Evolutionary conservation across 202 grass and related monocot species (phyloP).

Genomic region (Cymbopogon flexuosus): DNA sequence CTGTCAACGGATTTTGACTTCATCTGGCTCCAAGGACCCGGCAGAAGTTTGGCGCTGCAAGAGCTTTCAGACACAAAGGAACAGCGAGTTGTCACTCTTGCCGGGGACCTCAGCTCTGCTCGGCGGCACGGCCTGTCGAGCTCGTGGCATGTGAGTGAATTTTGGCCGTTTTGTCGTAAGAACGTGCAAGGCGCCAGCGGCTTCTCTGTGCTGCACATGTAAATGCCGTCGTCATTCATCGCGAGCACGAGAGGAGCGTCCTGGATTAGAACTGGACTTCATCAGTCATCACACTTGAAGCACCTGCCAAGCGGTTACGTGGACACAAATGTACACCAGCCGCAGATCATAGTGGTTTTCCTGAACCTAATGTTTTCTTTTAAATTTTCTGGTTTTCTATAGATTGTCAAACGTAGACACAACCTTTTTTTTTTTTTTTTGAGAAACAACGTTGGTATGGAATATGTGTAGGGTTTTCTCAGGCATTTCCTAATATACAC

Average conservation of each 20-base stretch:
- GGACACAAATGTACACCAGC: no score
- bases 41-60: not conserved
- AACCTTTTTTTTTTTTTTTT: no score
- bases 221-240: no score
- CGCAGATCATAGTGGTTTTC: no score
- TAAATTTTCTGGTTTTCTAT: not conserved
- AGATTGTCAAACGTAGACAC: not conserved
- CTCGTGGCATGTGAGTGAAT: slow-evolving; percentile 16
- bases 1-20: no score
- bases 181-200: no score
- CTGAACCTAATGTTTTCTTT: not conserved
- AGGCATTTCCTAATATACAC: not conserved
- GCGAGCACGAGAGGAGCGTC: no score
- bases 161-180: not conserved
- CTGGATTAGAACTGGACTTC: no score
- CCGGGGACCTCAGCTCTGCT: not conserved
- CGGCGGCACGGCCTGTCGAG: not conserved
- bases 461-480: not conserved
- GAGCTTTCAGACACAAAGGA: not conserved
- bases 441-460: not conserved
- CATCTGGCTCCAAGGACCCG: not conserved
- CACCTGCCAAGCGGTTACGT: no score
- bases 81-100: not conserved
- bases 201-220: not conserved
- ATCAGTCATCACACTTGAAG: no score